phyloP scores from a whole-genome alignment of 1,139 yeast species.

The Geotrichum bryndzae region DNA sequence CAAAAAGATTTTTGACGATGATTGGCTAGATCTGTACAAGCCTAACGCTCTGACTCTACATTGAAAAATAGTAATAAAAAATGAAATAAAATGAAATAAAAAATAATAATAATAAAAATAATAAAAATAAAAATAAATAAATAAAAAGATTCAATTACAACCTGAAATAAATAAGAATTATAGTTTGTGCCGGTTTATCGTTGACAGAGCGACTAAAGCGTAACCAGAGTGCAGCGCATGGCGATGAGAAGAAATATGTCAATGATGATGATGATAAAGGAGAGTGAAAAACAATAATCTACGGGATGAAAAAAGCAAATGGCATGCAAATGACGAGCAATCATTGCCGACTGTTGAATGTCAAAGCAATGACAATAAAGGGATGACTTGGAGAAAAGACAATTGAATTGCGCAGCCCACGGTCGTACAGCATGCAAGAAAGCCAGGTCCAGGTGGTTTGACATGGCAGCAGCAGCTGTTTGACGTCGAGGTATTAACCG shows the following conservation, averaged over 20 bases:
- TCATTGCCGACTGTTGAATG: too few species aligned
- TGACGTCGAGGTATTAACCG: neutral
- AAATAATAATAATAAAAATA: too few species aligned
- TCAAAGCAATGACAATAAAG: neutral
- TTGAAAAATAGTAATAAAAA: neutral
- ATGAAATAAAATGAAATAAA: too few species aligned
- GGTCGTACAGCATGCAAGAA: neutral
- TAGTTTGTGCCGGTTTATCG: neutral
- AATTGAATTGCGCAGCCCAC: too few species aligned
- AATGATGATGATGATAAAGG: neutral
- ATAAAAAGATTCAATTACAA: too few species aligned
- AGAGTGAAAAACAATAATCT: neutral
- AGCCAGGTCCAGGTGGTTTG: neutral
- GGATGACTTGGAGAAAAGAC: too few species aligned
- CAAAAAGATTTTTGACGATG: neutral
- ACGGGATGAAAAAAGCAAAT: neutral
- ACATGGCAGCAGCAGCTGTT: neutral
- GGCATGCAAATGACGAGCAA: too few species aligned
- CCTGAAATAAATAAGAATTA: neutral
- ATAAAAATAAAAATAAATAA: too few species aligned
- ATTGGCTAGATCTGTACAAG: neutral
- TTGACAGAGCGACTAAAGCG: neutral
- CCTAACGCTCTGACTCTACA: neutral
- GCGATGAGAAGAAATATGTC: neutral
- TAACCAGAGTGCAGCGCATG: neutral